A percentile compares a stretch with the other conserved stretches of the same genome.
Conservation (phyloP, 345 rosid species). For the Eutrema yunnanense region DNA sequence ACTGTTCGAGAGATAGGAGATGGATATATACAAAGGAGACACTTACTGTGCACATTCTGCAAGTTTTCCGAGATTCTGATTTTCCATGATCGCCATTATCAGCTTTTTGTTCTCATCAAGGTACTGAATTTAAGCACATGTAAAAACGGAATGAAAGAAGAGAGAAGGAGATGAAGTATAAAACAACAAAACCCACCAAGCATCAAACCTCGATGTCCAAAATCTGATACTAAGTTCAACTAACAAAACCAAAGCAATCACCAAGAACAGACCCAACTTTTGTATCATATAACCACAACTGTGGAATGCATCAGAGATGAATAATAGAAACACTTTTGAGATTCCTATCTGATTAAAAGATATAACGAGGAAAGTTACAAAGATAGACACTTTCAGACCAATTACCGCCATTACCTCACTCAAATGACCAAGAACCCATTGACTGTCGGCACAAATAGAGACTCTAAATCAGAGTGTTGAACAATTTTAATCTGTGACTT, state of each 20-base stretch:
- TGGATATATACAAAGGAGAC: neutral
- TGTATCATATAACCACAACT: neutral
- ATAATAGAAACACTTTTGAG: neutral
- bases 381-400: neutral
- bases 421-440: neutral
- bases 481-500: neutral
- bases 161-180: neutral
- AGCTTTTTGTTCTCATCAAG: slow-evolving; percentile 94
- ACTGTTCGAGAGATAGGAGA: neutral
- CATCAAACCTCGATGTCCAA: neutral
- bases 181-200: neutral
- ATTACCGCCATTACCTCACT: neutral
- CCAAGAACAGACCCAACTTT: neutral
- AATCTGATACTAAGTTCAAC: neutral
- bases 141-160: neutral
- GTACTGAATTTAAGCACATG: slow-evolving; percentile 43
- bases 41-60: slow-evolving; percentile 93
- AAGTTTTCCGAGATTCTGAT: slow-evolving; percentile 89
- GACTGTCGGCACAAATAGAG: neutral
- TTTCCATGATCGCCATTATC: slow-evolving; percentile 89
- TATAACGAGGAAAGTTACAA: neutral
- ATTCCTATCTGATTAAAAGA: neutral
- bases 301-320: neutral
- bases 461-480: neutral
- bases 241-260: neutral